Evolutionary conservation across 208 protist species (phyloP), one percentile per base, ranked within the genome.

Genomic region (Vickermania ingenoplastis): DNA sequence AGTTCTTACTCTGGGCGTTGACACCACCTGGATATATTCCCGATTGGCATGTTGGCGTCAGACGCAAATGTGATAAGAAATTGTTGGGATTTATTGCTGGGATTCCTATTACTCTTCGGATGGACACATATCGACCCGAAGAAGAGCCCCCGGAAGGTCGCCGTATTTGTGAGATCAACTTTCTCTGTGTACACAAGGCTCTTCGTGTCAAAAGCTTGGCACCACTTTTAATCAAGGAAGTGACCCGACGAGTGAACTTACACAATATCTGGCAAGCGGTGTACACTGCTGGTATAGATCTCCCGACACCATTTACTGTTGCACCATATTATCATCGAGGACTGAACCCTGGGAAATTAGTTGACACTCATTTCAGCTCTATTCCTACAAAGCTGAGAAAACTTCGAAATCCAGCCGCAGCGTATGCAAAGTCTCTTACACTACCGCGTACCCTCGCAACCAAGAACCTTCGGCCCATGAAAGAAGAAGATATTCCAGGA

Each of bases 111-210:
- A 88, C 73, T 2, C 65, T 95, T 69, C 68, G 76, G 27, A 89
- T 95, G 75, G 88, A 84, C 36, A 75, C 65, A 0, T 81, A 80
- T 14, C 63, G 56, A 48, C 3, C 24, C 0, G n/a, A 68, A 4
- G 25, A 60, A 2, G 54, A 61, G 7, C 14, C 52, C 0, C 51
- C 58, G 30, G 61, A 53, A 56, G 77, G 80, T 31, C 84, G 81
- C 7, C 65, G 60, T 29, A 97, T 99, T 67, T 97, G 97, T 45
- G 97, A 99, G 65, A 99, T 99, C 61, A 99, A 99, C 72, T 99
- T 99, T 67, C 84, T 99, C 0, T 99, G 98, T 67, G 96, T 99
- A 3, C 97, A 99, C 77, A 99, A 99, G 81, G 86, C 92, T 53
- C 79, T 99, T 22, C 87, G 99, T 17, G 70, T 82, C 17, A 98